These are phyloP conservation scores for Amaranthus palmeri DNA, from an alignment of 148 eudicot genomes.

Conservation along the genomic window DNA sequence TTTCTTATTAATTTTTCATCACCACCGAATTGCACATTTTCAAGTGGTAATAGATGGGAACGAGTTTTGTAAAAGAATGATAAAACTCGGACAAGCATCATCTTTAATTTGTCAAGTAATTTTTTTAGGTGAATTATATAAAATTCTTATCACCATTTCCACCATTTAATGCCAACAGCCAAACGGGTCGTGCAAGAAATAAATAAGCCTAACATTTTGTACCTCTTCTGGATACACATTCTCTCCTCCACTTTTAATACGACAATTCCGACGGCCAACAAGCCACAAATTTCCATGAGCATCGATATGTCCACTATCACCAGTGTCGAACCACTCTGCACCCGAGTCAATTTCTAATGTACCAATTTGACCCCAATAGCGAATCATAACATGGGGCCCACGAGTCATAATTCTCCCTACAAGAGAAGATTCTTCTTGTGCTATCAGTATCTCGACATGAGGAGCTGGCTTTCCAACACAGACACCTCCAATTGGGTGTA, in stretches of 20 bases:
- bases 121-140: too few relatives aligned
- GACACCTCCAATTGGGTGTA: conserved; percentile 34
- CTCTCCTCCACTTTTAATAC: conserved; percentile 94
- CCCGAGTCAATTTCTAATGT: conserved; percentile 9
- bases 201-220: not conserved
- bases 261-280: conserved; percentile 70
- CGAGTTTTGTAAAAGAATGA: too few relatives aligned
- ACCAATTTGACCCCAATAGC: conserved; percentile 61
- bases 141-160: too few relatives aligned
- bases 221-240: conserved; percentile 96
- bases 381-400: conserved; percentile 82
- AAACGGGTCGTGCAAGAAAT: too few relatives aligned
- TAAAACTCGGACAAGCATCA: too few relatives aligned
- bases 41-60: too few relatives aligned
- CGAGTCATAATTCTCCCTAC: conserved; percentile 74
- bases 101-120: too few relatives aligned
- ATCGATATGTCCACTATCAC: conserved; percentile 80
- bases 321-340: conserved; percentile 84
- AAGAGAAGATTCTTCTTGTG: conserved; percentile 33
- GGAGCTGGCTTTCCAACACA: conserved; percentile 96
- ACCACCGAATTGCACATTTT: too few relatives aligned
- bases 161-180: too few relatives aligned
- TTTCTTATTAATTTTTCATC: too few relatives aligned
- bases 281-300: conserved; percentile 73
- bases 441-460: conserved; percentile 57